Base-by-base conservation (phyloP, 768 basidiomycete species). In the Filobasidium floriforme region DNA sequence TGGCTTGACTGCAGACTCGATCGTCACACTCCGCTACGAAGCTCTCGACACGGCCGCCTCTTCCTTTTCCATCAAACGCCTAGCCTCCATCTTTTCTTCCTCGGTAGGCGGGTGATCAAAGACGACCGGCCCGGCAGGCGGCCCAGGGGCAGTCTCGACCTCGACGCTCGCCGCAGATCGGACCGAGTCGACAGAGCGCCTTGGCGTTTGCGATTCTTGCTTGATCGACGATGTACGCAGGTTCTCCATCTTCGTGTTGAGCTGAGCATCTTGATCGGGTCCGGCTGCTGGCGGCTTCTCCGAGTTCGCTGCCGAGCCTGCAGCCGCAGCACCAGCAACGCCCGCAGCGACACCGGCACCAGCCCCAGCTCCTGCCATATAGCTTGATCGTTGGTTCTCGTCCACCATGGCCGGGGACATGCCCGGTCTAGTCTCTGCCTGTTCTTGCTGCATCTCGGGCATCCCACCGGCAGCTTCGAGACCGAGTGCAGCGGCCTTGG, bases 81-180 rank as follows among this genome's bases (percentile, higher is more conserved):
- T 44, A 14, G 70, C 75, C 28, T 68, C 59, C 55, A 59, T 41
- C 67, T 70, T 68, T 64, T 77, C 76, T 41, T 64, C 61, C 41
- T 71, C 59, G 10, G 65, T 69, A 0, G 76, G 76, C 41, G 73
- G 73, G 61, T 77, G 76, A 66, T 77, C 76, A 65, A 77, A 77
- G 10, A 74, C 73, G 9, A 73, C 68, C 2, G 73, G 71, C 1
- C 73, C 73, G 12, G 60, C 62, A 10, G 76, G 76, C 22, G 75
- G 70, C n/a, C 76, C 76, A 18, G 75, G 71, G 7, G 68, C 70
- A 41, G 74, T 77, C 49, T 60, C 32, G 32, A 37, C 32, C 32
- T 63, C n/a, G 66, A 46, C 14, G 65, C 71, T 7, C 67, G 60
- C 11, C 9, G 9, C 32, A 37, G 32, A 37, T 4, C 32, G 32